Evolutionary conservation across 2,329 filamentous ascomycete species (phyloP).

Genomic region (Colletotrichum kahawae): DNA sequence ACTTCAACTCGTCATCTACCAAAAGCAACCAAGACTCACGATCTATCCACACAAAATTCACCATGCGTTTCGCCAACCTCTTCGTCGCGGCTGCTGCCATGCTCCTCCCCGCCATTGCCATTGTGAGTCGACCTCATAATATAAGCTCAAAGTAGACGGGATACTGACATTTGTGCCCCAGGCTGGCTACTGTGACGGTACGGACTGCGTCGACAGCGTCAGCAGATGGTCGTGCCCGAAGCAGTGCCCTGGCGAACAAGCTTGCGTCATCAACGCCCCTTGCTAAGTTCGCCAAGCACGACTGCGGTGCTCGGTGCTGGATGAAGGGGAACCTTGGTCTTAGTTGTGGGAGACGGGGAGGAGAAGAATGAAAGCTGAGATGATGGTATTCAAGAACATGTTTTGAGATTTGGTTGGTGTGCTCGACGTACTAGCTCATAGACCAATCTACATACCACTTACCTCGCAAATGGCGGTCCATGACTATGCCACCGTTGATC

Average conservation of each 20-base stretch:
- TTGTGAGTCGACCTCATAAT: neutral
- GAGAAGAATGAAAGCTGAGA: neutral
- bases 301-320: neutral
- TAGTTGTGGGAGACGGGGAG: neutral
- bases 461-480: neutral
- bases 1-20: fast-evolving
- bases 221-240: neutral
- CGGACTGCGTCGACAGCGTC: neutral
- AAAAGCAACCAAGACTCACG: neutral
- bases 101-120: neutral
- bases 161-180: neutral
- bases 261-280: neutral
- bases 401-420: neutral
- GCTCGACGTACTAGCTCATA: neutral
- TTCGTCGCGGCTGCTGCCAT: neutral
- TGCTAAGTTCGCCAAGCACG: neutral
- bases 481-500: neutral
- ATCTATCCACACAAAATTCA: neutral
- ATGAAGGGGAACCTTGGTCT: neutral
- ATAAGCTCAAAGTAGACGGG: neutral
- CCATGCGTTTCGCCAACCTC: neutral
- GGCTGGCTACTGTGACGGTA: neutral
- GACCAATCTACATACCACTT: neutral
- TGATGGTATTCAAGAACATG: neutral
- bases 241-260: neutral